Base-by-base conservation (phyloP, 2,329 filamentous ascomycete genomes). In the Nothomitra cinnamomea region DNA sequence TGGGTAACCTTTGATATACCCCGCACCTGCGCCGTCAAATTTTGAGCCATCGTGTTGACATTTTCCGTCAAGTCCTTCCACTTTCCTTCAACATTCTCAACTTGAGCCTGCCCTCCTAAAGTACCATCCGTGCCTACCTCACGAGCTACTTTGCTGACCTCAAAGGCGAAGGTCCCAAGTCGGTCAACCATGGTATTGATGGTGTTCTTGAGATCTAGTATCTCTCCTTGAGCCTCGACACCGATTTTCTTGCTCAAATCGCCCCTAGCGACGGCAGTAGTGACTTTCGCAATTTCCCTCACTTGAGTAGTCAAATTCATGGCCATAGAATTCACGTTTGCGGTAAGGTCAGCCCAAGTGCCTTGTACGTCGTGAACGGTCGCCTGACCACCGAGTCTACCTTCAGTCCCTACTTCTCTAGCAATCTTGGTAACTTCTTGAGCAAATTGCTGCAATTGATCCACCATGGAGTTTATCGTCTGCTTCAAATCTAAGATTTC, bases 391-490 rank as follows among this genome's bases (percentile, higher is more conserved):
- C 92, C 90, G 15, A 98, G 77, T 57, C 88, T 82, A 61, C 90
- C 90, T 67, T 98, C 90, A 1, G 92, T 96, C 56, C 90, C 90
- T 74, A 96, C 92, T 69, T 96, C 90, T 66, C 87, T 84, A 38
- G 90, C 90, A 63, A 98, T 85, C 68, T 92, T 94, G 38, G 90
- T 96, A 61, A 98, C 92, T 71, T 96, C 90, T 64, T 88, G 85
- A 8, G 92, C 92, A 65, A 96, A 96, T 64, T 95, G 89, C 64
- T 94, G 87, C 55, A 98, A 74, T 67, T 95, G 92, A 66, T 95
- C 92, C 60, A 98, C 90, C 90, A 98, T 98, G 66, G 86, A 92
- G 70, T 98, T 98, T 73, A 96, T 98, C 48, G 92, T 96, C 56
- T 88, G 89, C 70, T 98, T 98, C 64, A 98, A 83, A 71, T 86